Conservation (phyloP, 1,284 basidiomycete species). For the Puccinia horiana region DNA sequence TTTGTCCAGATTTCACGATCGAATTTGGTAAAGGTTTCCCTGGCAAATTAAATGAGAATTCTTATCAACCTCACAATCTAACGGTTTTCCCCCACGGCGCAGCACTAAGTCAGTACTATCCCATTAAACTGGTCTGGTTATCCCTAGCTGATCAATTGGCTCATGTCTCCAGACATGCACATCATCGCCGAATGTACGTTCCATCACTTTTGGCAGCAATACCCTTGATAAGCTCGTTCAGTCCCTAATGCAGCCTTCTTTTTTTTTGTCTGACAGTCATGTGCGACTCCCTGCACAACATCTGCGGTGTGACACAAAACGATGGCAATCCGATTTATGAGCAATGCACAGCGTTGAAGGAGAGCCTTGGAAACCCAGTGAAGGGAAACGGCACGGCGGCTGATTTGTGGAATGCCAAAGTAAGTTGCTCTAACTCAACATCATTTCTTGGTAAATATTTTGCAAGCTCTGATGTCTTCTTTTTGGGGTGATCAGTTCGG, state of each 20-base stretch:
- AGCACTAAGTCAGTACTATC: constrained; percentile 20
- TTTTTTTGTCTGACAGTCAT: constrained; percentile 1
- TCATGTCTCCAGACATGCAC: background rate
- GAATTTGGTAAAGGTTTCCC: constrained; percentile 29
- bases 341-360: background rate
- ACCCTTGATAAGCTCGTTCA: background rate
- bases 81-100: background rate
- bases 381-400: constrained; percentile 1
- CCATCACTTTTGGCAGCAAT: background rate
- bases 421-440: background rate
- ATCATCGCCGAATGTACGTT: constrained; percentile 4
- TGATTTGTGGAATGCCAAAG: background rate
- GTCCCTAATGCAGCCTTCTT: background rate
- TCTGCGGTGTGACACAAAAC: constrained; percentile 1
- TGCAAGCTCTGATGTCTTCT: background rate
- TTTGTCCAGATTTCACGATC: constrained; percentile 21
- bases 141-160: background rate
- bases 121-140: background rate
- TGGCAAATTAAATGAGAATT: background rate
- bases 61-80: constrained; percentile 17
- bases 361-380: background rate
- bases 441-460: background rate
- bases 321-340: background rate
- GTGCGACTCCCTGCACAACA: constrained; percentile 36
- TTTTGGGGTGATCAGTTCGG: background rate